Base-by-base conservation (phyloP, 1,284 basidiomycete genomes). In the Austroboletus novae-zelandiae region DNA sequence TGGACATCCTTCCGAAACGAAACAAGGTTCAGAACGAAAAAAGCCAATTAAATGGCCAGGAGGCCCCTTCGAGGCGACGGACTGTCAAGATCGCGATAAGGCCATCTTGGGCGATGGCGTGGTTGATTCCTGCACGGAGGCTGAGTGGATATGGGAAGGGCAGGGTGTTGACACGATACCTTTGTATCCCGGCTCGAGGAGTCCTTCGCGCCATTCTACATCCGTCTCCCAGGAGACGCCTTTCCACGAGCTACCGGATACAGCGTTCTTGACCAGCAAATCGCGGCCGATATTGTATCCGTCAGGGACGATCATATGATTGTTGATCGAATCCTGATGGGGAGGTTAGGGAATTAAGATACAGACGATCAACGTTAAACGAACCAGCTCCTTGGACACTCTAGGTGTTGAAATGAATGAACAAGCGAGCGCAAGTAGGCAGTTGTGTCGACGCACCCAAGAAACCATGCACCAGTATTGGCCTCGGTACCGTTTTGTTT, bases 271-370 rank as follows among this genome's bases (percentile, higher is more conserved):
- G 20, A 91, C 86, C 47, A 91, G 71, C 70, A 75, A 81, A 67
- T 91, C 84, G 17, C 89, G 81, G 11, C 89, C 87, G 42, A 86
- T 70, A 58, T 91, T 90, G 60, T 89, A 91, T 6, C 89, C 89
- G 52, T 92, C 71, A 9, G 80, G 78, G 18, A 82, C 75, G 47
- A 92, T 91, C 65, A 74, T 82, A 61, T 92, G 89, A 53, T 83
- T 72, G 58, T 79, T 82, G 17, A 74, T 74, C 3, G 82, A 83
- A 57, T 88, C 75, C 80, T 84, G 50, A 44, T 39, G 1, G 23
- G 18, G 27, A 42, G 23, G 29, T 45, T 39, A 46, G 31, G 34
- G 17, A 41, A 17, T 13, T 29, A 32, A 23, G 18, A 18, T 18
- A 40, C 2, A 18, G 14, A n/a, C 11, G 8, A 23, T 13, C 13